phyloP scores from a whole-genome alignment of 257 asterid species.

The Nyctanthes arbortristis region DNA sequence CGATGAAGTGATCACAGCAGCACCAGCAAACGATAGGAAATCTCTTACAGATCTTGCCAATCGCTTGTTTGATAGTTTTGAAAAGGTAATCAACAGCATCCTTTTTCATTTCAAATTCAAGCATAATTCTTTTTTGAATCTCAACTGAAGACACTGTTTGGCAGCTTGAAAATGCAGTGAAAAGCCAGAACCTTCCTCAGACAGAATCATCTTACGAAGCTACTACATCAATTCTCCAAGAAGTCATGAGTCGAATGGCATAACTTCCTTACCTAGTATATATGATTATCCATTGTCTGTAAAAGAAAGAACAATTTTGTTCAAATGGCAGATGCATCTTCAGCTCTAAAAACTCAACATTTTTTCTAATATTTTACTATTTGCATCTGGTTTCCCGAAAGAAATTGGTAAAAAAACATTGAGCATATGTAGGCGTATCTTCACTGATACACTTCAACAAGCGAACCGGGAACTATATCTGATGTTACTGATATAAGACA shows the following conservation, averaged over 20 bases:
- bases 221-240: slow-evolving; percentile 57
- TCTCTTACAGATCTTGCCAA: slow-evolving; percentile 69
- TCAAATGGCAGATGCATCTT: background rate
- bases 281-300: too few species aligned
- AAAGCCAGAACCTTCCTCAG: slow-evolving; percentile 42
- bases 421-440: background rate
- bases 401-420: background rate
- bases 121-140: background rate
- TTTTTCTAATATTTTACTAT: background rate
- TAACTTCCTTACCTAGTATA: slow-evolving; percentile 17
- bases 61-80: slow-evolving; percentile 70
- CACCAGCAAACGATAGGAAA: slow-evolving; percentile 50
- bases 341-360: background rate
- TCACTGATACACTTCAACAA: slow-evolving; percentile 27
- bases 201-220: slow-evolving; percentile 50
- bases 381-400: background rate
- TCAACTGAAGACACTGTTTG: background rate
- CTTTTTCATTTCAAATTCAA: background rate
- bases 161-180: slow-evolving; percentile 69
- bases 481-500: slow-evolving; percentile 43
- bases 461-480: slow-evolving; percentile 15
- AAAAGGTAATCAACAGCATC: slow-evolving; percentile 42
- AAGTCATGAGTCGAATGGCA: slow-evolving; percentile 72
- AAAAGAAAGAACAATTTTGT: too few species aligned
- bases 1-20: slow-evolving; percentile 68